Evolutionary conservation across 2,329 filamentous ascomycete genomes (phyloP).

Genomic region (Hypoxylon sp.): DNA sequence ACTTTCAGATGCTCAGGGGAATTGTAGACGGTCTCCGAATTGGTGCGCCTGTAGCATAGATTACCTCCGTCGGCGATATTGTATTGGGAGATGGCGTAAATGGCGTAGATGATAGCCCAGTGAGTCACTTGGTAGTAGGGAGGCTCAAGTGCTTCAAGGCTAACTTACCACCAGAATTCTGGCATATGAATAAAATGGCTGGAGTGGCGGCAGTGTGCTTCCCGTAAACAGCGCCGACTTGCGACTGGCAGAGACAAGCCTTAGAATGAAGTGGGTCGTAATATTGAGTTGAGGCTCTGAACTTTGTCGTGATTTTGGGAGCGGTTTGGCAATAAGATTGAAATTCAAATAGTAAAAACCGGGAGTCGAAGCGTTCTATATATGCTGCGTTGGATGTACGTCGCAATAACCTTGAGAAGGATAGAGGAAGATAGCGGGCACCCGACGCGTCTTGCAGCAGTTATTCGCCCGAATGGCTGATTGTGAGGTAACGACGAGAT

Average conservation of each 20-base stretch:
- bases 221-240: background rate
- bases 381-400: constrained; percentile 6
- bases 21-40: constrained; percentile 38
- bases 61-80: background rate
- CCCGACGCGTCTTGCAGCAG: background rate
- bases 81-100: background rate
- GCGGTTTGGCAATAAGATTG: background rate
- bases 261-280: constrained; percentile 5
- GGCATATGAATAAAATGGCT: background rate
- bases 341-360: background rate
- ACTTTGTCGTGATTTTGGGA: constrained; percentile 27
- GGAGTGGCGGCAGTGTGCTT: background rate
- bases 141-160: background rate
- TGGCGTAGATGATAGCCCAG: background rate
- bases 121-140: background rate
- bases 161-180: background rate
- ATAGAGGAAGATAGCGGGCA: background rate
- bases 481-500: background rate
- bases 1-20: constrained; percentile 32
- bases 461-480: background rate
- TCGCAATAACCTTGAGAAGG: background rate
- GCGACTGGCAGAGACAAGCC: background rate
- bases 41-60: constrained; percentile 7
- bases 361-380: background rate
- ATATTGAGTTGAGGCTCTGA: constrained; percentile 36